Conservation (phyloP, 495 filamentous ascomycete species). For the Neurospora hispaniola region DNA sequence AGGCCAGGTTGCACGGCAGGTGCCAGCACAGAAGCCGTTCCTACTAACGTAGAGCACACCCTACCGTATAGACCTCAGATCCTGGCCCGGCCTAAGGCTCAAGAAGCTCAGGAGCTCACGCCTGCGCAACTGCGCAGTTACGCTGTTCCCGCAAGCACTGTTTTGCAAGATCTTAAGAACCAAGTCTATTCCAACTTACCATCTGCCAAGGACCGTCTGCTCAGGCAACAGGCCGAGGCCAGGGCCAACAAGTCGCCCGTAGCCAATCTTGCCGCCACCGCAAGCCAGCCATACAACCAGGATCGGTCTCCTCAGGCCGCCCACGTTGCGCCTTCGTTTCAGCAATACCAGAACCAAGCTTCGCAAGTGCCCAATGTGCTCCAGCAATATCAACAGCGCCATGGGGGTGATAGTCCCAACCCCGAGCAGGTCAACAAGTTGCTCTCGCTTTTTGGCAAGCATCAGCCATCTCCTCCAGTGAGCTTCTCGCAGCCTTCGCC, state of each 20-base stretch:
- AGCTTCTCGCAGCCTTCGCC: conserved; percentile 17
- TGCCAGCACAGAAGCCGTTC: conserved; percentile 21
- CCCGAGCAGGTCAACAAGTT: conserved; percentile 56
- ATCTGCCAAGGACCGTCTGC: conserved; percentile 14
- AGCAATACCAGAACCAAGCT: conserved; percentile 5
- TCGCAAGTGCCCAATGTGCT: not conserved
- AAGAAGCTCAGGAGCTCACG: conserved; percentile 6
- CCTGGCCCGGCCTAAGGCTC: conserved; percentile 25
- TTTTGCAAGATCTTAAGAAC: conserved; percentile 5
- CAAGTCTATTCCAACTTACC: conserved; percentile 7
- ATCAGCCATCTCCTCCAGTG: conserved; percentile 8
- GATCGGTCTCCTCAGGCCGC: conserved; percentile 5
- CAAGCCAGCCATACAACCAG: conserved; percentile 13
- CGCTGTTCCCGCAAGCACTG: conserved; percentile 1
- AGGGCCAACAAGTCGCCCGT: conserved; percentile 13
- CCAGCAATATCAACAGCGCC: conserved; percentile 12
- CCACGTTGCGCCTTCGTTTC: conserved; percentile 7
- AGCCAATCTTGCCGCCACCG: conserved; percentile 6
- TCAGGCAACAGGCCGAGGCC: conserved; percentile 9
- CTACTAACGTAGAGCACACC: conserved; percentile 29
- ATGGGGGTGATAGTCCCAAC: conserved; percentile 11
- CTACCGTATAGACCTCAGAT: conserved; percentile 33
- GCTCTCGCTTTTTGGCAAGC: conserved; percentile 62
- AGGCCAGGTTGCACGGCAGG: conserved; percentile 15
- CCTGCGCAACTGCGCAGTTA: conserved; percentile 11